Base-by-base conservation (phyloP, 1,284 basidiomycete genomes). In the Austroboletus olivaceoglutinosus region DNA sequence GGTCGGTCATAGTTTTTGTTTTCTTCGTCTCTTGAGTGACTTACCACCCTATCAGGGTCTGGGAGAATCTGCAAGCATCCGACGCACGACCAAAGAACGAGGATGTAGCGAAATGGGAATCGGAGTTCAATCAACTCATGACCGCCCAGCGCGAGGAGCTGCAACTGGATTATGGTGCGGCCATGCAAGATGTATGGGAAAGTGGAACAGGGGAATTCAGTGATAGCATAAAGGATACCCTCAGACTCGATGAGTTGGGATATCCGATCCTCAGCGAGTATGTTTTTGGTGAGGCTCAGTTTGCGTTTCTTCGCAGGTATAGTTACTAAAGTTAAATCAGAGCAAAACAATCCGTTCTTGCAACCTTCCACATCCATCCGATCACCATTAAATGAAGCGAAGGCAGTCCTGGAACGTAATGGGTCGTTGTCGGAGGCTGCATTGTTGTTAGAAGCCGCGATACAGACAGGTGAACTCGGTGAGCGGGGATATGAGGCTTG, bases 401-500 rank as follows among this genome's bases (percentile, higher is more conserved):
- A 93, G 65, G 76, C 77, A 13, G 73, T 93, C 15, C 72, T 97
- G 9, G 82, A 86, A 31, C 76, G 80, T 47, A 90, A 91, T 54
- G 93, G 92, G 4, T 90, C 91, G 4, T 71, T 98, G 16, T 87
- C 90, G 1, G 91, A 96, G 63, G 91, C 87, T 9, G 87, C 86
- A 0, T 72, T 93, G 19, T 75, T 96, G 55, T 75, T 97, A 10
- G 94, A 97, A 71, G 91, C 91, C 5, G 92, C 92, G 30, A 90
- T 93, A 54, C 90, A 89, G 65, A 81, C 79, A 56, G 85, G 83
- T 8, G 85, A 91, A 48, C 73, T 88, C 9, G 89, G 88, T 37
- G 82, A 87, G 61, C 87, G 84, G 9, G 88, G 88, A 11, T 93
- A 88, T 50, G 93, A 96, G 65, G 83, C 93, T 0, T 99, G 97